Percentiles rank a stretch among this genome's conserved stretches.
These are phyloP conservation scores for Theileria luwenshuni DNA, from an alignment of 169 alveolate species.

Conservation along the genomic window DNA sequence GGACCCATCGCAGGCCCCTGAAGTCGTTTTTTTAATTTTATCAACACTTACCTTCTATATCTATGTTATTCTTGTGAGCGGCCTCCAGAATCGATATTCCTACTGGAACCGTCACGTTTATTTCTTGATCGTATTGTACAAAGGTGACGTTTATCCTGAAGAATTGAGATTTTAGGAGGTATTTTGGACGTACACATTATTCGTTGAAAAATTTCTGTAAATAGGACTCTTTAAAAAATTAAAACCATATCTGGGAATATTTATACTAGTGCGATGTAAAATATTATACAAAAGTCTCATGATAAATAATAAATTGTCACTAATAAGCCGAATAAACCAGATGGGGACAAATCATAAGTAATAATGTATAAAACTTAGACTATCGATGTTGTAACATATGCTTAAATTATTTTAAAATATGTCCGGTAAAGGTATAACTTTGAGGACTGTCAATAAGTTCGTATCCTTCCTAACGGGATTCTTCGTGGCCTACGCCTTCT, in stretches of 20 bases:
- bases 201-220: slow-evolving; percentile 1
- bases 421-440: slow-evolving; percentile 50
- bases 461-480: slow-evolving; percentile 64
- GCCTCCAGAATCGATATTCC: slow-evolving; percentile 82
- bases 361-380: not conserved
- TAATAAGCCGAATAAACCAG: too few relatives aligned
- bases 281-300: slow-evolving; percentile 11
- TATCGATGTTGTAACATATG: slow-evolving; percentile 7
- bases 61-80: slow-evolving; percentile 77
- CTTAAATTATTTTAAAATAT: slow-evolving; percentile 27
- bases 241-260: not conserved
- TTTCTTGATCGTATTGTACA: slow-evolving; percentile 69
- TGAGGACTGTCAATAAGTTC: slow-evolving; percentile 47
- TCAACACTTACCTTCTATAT: slow-evolving; percentile 78
- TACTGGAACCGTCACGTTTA: slow-evolving; percentile 71
- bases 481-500: slow-evolving; percentile 61
- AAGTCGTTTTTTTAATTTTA: not conserved
- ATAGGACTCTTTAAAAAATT: not conserved
- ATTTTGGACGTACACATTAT: slow-evolving; percentile 2
- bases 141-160: slow-evolving; percentile 66
- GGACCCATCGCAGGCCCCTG: slow-evolving; percentile 96
- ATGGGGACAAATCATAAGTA: not conserved
- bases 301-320: not conserved
- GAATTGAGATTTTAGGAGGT: not conserved
- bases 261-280: not conserved